A percentile compares a stretch with the other conserved stretches of the same genome.
Conservation (phyloP, 1,284 basidiomycete species). For the Neotropicomus parvogracilis region DNA sequence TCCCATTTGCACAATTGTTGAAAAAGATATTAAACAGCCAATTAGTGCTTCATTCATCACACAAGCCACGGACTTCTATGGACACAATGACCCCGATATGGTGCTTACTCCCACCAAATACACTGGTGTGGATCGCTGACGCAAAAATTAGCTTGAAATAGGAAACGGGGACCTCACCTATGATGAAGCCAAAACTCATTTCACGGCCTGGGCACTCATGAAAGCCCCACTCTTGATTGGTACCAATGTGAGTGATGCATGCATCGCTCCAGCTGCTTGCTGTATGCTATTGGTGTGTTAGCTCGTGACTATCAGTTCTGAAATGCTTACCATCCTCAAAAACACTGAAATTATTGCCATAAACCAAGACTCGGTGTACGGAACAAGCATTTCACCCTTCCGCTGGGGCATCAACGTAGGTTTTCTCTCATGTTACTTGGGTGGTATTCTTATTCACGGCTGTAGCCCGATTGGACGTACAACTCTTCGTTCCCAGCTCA, state of each 20-base stretch:
- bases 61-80: conserved; percentile 41
- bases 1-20: background rate
- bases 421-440: background rate
- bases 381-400: conserved; percentile 59
- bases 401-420: conserved; percentile 60
- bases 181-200: conserved; percentile 45
- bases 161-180: conserved; percentile 42
- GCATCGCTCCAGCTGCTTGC: conserved; percentile 17
- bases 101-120: conserved; percentile 24
- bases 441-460: background rate
- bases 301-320: conserved; percentile 47
- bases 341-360: conserved; percentile 65
- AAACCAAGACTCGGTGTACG: conserved; percentile 62
- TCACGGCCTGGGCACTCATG: conserved; percentile 48
- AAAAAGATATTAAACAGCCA: background rate
- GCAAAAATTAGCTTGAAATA: conserved; percentile 38
- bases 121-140: conserved; percentile 9
- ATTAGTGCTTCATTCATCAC: conserved; percentile 43
- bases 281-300: conserved; percentile 22
- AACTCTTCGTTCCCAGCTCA: conserved; percentile 50
- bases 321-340: conserved; percentile 53
- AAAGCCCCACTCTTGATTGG: conserved; percentile 47
- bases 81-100: conserved; percentile 46
- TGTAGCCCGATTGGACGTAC: conserved; percentile 50
- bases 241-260: conserved; percentile 26